Percentiles rank a stretch among this genome's conserved stretches.
phyloP scores from a whole-genome alignment of 805 yeast genomes.

The Pichia membranifaciens region DNA sequence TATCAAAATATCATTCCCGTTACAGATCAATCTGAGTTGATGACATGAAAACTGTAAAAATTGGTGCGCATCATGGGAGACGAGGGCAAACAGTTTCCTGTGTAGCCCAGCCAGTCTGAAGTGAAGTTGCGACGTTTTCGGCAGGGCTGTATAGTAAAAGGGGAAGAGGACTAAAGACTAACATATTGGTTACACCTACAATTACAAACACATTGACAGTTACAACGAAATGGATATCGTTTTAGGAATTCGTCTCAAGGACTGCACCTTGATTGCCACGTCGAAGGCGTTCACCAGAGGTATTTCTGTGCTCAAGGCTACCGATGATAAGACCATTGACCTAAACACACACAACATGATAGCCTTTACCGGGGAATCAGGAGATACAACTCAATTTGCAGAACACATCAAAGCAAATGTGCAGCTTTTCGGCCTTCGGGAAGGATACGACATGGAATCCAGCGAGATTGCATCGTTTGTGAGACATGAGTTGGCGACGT shows the following conservation, averaged over 20 bases:
- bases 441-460: slow-evolving; percentile 74
- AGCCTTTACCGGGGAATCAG: slow-evolving; percentile 94
- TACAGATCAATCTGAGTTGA: no score
- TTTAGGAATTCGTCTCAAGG: slow-evolving; percentile 77
- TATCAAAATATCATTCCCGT: no score
- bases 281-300: slow-evolving; percentile 93
- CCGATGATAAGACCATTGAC: slow-evolving; percentile 73
- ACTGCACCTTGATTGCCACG: slow-evolving; percentile 84
- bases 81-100: no score
- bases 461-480: slow-evolving; percentile 84
- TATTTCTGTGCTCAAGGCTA: slow-evolving; percentile 68
- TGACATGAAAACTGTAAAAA: no score
- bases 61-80: no score
- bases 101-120: no score
- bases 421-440: slow-evolving; percentile 81
- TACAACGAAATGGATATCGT: slow-evolving; percentile 69
- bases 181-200: no score
- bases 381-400: slow-evolving; percentile 93
- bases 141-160: no score
- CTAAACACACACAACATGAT: slow-evolving; percentile 72
- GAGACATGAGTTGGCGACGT: slow-evolving; percentile 80
- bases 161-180: no score
- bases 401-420: slow-evolving; percentile 91
- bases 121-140: no score
- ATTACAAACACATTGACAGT: no score